phyloP scores from a whole-genome alignment of 768 basidiomycete genomes.

The Zangia roseola region DNA sequence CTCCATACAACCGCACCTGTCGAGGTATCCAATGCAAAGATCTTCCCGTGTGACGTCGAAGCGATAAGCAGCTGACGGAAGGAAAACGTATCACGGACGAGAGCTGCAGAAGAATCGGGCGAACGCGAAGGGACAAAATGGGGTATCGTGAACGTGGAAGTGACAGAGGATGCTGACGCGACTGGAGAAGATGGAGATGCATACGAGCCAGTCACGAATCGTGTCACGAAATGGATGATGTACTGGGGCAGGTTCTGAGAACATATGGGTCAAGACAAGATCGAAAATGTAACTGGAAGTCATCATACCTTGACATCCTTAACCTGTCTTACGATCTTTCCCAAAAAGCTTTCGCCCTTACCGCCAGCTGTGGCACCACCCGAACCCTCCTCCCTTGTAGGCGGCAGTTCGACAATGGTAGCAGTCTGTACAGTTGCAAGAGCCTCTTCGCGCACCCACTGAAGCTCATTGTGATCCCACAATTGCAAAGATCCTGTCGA shows the following conservation, averaged over 20 bases:
- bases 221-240: slow-evolving; percentile 58
- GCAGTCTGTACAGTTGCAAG: slow-evolving; percentile 62
- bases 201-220: slow-evolving; percentile 71
- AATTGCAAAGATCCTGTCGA: slow-evolving; percentile 76
- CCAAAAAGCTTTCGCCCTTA: slow-evolving; percentile 45
- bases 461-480: slow-evolving; percentile 58
- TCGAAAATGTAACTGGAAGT: neutral
- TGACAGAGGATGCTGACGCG: slow-evolving; percentile 12
- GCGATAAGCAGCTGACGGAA: slow-evolving; percentile 81
- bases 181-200: slow-evolving; percentile 43
- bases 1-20: slow-evolving; percentile 81
- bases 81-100: slow-evolving; percentile 77
- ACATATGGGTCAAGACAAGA: neutral
- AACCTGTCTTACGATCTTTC: slow-evolving; percentile 55
- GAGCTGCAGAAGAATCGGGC: slow-evolving; percentile 34
- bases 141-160: slow-evolving; percentile 16
- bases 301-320: slow-evolving; percentile 52
- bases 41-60: slow-evolving; percentile 68
- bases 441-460: slow-evolving; percentile 83
- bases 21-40: slow-evolving; percentile 80
- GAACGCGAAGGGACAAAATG: slow-evolving; percentile 18
- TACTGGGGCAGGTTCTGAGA: slow-evolving; percentile 72
- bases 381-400: slow-evolving; percentile 34
- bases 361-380: slow-evolving; percentile 4
- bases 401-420: slow-evolving; percentile 78